Base-by-base conservation (phyloP, 1,139 yeast genomes). In the Taiozyma sp. region DNA sequence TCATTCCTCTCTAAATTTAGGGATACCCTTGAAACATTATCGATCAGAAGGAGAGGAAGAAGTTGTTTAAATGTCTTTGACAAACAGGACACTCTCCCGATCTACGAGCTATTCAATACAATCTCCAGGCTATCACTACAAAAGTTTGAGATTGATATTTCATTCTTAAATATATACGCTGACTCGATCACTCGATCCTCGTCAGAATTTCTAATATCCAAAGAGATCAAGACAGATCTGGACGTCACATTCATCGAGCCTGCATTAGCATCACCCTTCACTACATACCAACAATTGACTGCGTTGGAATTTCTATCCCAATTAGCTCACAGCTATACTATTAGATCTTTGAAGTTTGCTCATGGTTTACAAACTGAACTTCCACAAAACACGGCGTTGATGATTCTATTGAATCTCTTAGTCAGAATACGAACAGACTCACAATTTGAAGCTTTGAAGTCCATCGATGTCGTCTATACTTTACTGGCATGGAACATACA, bases 281-380 rank as follows among this genome's bases (percentile, higher is more conserved):
- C 51, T 5, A 38, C 39, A 4, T 23, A 44, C 2, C 55, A 57
- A 28, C 48, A 48, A 24, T 10, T 13, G 1, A 13, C 48, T 12
- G 27, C 49, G 7, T 24, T 53, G 3, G 32, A 28, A 4, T 51
- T 53, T 13, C 36, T 55, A 4, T 7, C 34, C 1, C 23, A 14
- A 3, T 41, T 56, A 1, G 48, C 47, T 2, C 8, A 36, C 10
- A 14, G 23, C 4, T 51, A 34, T 38, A 19, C 43, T 1, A 48
- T 59, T 5, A 39, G 14, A 1, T 46, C 53, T 1, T 22, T 59
- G 19, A 56, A 54, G 34, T 30, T 54, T 5, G 50, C 53, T 0
- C 57, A 54, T 51, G 63, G 63, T 5, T 40, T 55, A 5, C 62
- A 59, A 22, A 56, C 58, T 1, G 61, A 59, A 43, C 28, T 56